Evolutionary conservation across 305 asterid species (phyloP).

Genomic region (Solanum aculeatissimum): DNA sequence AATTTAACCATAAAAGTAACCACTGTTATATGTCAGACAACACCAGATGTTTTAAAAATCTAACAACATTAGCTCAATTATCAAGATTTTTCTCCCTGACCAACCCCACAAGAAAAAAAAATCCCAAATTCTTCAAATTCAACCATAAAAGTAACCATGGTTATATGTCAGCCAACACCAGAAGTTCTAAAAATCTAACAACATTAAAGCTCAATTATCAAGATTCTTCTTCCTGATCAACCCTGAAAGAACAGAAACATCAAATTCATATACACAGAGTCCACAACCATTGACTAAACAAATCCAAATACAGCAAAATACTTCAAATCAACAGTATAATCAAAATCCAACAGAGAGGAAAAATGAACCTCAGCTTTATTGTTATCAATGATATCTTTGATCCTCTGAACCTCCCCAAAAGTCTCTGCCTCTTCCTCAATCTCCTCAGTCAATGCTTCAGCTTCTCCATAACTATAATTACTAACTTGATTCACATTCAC

Average conservation of each 20-base stretch:
- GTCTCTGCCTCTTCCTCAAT: slow-evolving; percentile 61
- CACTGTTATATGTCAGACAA: neutral
- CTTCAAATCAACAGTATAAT: neutral
- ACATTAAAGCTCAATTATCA: neutral
- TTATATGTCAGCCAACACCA: neutral
- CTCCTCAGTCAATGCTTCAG: slow-evolving; percentile 83
- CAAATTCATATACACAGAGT: neutral
- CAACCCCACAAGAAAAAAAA: neutral
- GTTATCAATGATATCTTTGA: slow-evolving; percentile 60
- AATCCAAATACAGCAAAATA: neutral
- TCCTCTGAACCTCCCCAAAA: slow-evolving; percentile 63
- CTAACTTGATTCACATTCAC: slow-evolving; percentile 33
- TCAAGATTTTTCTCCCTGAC: neutral
- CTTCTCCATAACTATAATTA: slow-evolving; percentile 57
- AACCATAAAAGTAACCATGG: neutral
- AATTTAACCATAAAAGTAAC: neutral
- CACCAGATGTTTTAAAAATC: neutral
- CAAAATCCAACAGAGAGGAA: neutral
- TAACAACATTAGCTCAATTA: neutral
- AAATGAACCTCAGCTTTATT: slow-evolving; percentile 49
- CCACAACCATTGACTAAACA: neutral
- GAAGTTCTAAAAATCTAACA: neutral
- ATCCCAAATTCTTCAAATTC: neutral
- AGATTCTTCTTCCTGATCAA: neutral
- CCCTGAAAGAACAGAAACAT: neutral